Conservation (phyloP, 192 early-diverging fungal species). For the Linnemannia zychae region DNA sequence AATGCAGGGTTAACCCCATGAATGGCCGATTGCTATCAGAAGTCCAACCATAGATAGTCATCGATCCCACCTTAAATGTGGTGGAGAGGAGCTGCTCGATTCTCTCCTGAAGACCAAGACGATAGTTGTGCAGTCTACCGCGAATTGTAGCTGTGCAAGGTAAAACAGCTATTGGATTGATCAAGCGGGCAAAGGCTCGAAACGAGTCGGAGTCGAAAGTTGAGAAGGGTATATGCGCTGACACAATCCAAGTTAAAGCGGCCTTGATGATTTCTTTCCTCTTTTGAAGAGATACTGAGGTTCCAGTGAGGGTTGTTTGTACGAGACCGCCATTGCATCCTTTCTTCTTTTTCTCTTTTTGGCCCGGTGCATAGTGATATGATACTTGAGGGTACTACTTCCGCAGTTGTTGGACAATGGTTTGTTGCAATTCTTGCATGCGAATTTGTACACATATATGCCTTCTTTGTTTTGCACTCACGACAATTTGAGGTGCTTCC, state of each 20-base stretch:
- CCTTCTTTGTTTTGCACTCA: not conserved
- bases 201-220: not conserved
- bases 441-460: not conserved
- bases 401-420: not conserved
- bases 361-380: not conserved
- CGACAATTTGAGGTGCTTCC: not conserved
- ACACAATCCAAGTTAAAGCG: slow-evolving; percentile 3
- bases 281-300: not conserved
- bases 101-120: slow-evolving; percentile 2
- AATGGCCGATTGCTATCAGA: not conserved
- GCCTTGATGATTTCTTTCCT: not conserved
- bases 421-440: not conserved
- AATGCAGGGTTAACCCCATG: slow-evolving; percentile 7
- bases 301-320: slow-evolving; percentile 7
- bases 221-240: slow-evolving; percentile 9
- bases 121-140: not conserved
- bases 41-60: slow-evolving; percentile 11
- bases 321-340: not conserved
- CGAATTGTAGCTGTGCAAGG: slow-evolving; percentile 12
- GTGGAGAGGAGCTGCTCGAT: not conserved
- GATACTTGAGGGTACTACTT: not conserved
- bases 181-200: not conserved
- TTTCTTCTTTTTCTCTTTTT: not conserved
- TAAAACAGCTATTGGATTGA: not conserved
- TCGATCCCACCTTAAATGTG: not conserved